Base-by-base conservation (phyloP, 768 basidiomycete species). In the Trametopsis cervina region DNA sequence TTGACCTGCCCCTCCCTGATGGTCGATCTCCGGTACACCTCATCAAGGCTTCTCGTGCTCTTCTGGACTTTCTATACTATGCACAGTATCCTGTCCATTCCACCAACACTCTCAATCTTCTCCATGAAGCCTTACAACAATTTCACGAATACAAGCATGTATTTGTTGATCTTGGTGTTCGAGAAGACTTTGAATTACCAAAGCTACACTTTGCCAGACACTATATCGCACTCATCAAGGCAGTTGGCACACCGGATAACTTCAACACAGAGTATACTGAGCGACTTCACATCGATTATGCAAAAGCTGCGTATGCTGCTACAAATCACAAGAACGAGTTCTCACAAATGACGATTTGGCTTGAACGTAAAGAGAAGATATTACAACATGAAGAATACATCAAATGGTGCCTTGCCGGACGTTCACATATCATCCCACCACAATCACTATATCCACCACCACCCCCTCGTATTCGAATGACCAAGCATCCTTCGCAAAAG, bases 331-430 rank as follows among this genome's bases (percentile, higher is more conserved):
- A 42, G 21, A 46, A 52, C 35, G 63, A 69, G 49, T 62, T 58
- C 22, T 27, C 51, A 2, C 69, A 72, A 54, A 73, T 73, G 71
- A 65, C 66, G 5, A 15, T 37, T 2, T 69, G 67, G 67, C 54
- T 72, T 0, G 55, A 66, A 22, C 56, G 60, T 1, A 43, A 50
- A 24, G 66, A 69, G 49, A 62, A 66, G 46, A 44, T 68, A n/a
- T n/a, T n/a, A n/a, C n/a, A n/a, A n/a, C n/a, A n/a, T n/a, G n/a
- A n/a, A n/a, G n/a, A n/a, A n/a, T n/a, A n/a, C n/a, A n/a, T n/a
- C 22, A 26, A 12, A 44, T 44, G n/a, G n/a, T n/a, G n/a, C n/a
- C n/a, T n/a, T n/a, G n/a, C n/a, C n/a, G n/a, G n/a, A n/a, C n/a
- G n/a, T n/a, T n/a, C n/a, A n/a, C n/a, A n/a, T n/a, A n/a, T n/a